Base-by-base conservation (phyloP, 164 flowering plant species). In the Buxus sempervirens region DNA sequence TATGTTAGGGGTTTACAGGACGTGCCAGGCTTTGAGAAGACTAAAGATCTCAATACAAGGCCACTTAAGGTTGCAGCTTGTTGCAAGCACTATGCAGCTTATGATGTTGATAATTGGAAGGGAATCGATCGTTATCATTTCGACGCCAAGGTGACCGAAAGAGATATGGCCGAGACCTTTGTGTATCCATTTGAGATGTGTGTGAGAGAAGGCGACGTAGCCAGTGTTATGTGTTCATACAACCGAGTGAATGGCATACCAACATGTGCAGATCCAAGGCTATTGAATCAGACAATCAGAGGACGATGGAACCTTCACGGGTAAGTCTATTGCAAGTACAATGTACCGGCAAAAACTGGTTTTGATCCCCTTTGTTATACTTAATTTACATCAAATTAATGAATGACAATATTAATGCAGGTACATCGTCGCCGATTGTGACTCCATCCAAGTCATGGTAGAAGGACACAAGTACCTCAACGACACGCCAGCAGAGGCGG, bases 351-450 rank as follows among this genome's bases (percentile, higher is more conserved):
- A n/a, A n/a, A n/a, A n/a, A n/a, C n/a, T n/a, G n/a, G n/a, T n/a
- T n/a, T n/a, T n/a, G n/a, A n/a, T n/a, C n/a, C n/a, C n/a, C n/a
- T n/a, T n/a, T n/a, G n/a, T n/a, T n/a, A n/a, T n/a, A n/a, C n/a
- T n/a, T n/a, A n/a, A n/a, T n/a, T n/a, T n/a, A n/a, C n/a, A n/a
- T n/a, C n/a, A n/a, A n/a, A n/a, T 32, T 7, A 32, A 32, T 32
- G 7, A 32, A 3, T 3, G 7, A 3, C 3, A 3, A 32, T 32
- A 32, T 32, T 3, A 3, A 55, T 67, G 27, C 27, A 22, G 62
- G 38, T 77, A 74, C 54, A 65, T 75, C 9, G 77, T 74, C 0
- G 64, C 81, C 0, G 81, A 78, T 49, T 78, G 78, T 67, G 81
- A 78, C 54, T 70, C 79, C 5, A 56, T 79, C 19, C 26, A 60